These are phyloP conservation scores for Beauveria brongniartii DNA, from an alignment of 2,329 filamentous ascomycete species.

Conservation along the genomic window DNA sequence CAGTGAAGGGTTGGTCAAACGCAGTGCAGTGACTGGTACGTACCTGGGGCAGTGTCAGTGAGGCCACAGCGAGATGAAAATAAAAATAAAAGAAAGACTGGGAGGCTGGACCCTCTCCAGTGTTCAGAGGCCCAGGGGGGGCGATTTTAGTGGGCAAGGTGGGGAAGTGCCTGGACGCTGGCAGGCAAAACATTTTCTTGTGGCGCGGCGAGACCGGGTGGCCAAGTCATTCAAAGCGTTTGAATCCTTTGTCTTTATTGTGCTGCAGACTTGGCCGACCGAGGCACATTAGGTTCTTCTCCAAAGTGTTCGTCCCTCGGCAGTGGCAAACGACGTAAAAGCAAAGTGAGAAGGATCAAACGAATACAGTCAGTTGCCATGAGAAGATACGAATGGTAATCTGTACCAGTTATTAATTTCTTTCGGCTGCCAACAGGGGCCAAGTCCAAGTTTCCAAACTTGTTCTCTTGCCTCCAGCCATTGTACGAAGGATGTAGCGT, in stretches of 20 bases:
- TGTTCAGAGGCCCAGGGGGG: not conserved
- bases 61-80: not conserved
- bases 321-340: not conserved
- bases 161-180: not conserved
- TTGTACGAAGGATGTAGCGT: not conserved
- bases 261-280: not conserved
- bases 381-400: too few relatives aligned
- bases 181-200: not conserved
- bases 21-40: too few relatives aligned
- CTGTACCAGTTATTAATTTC: too few relatives aligned
- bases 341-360: too few relatives aligned
- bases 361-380: too few relatives aligned
- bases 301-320: not conserved
- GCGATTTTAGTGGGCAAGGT: not conserved
- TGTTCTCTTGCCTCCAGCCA: too few relatives aligned
- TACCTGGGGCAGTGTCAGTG: not conserved
- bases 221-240: not conserved
- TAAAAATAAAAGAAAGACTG: not conserved
- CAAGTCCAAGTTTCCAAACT: not conserved
- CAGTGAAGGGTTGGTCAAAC: not conserved
- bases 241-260: not conserved
- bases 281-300: too few relatives aligned
- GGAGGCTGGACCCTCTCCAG: not conserved
- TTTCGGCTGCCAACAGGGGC: too few relatives aligned
- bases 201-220: not conserved